Percentiles rank a stretch among this genome's conserved stretches.
Conservation (phyloP, 306 rosid species). For the Cucurbita ficifolia region DNA sequence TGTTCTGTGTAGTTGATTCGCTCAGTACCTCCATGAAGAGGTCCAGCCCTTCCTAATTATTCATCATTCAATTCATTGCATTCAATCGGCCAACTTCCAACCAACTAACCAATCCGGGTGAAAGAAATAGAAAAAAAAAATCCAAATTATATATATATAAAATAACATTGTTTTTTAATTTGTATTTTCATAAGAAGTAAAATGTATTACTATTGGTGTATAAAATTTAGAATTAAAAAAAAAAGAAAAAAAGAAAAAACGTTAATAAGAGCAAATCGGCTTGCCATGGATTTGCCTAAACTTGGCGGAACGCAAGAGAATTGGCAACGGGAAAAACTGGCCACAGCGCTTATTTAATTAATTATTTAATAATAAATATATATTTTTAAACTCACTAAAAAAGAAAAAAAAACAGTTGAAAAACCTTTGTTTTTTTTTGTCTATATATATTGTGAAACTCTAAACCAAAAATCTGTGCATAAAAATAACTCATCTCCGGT, state of each 20-base stretch:
- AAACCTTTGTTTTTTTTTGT: neutral
- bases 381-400: neutral
- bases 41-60: no score
- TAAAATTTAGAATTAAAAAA: neutral
- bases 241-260: neutral
- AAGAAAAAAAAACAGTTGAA: neutral
- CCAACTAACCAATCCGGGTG: no score
- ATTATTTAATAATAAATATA: no score
- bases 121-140: no score
- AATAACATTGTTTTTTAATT: no score
- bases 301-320: neutral
- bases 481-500: neutral
- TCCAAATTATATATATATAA: no score
- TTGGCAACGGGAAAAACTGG: neutral
- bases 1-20: no score
- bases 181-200: no score
- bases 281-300: neutral
- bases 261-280: neutral
- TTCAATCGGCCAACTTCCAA: no score
- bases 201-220: neutral
- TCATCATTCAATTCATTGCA: no score
- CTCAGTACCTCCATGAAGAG: no score
- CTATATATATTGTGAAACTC: neutral
- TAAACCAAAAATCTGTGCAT: neutral
- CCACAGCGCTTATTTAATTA: neutral